Evolutionary conservation across 2,329 filamentous ascomycete species (phyloP), one percentile per base, ranked within the genome.

Genomic region (Madurella fahalii): DNA sequence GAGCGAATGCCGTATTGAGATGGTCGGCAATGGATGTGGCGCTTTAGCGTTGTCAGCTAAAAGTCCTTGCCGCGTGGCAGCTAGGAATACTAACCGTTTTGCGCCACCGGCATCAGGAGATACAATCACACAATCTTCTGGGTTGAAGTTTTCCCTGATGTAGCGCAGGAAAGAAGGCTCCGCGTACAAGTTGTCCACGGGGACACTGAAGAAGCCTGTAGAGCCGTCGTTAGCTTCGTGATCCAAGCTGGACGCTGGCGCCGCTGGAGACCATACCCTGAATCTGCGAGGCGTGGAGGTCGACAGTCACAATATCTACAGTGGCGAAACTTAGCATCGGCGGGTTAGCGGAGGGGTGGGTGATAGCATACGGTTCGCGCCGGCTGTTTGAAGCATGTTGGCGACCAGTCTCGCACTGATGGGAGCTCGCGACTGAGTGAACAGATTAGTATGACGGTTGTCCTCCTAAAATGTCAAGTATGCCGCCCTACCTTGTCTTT

Each of bases 321-420:
- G 11, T 2, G 31, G 12, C 7, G 25, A 18, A 13, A 20, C 13
- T 59, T 40, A 61, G 53, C 25, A 25, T 18, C 37, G 37, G 39
- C 18, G 43, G 53, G 42, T 25, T 17, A 37, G 13, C 13, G 9
- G 11, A 8, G 12, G 17, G 4, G 25, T 25, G 25, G 7, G 25
- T 25, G 13, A 9, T 12, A 51, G 20, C 57, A 49, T 84, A 69
- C 92, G 89, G 70, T 91, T 91, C 72, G 90, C 95, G 53, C 93
- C 93, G 42, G 92, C 92, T 2, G 91, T 95, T 71, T 95, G 90
- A 53, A 97, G 80, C 92, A 97, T 96, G 74, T 97, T 96, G 54
- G 93, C 93, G 75, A 96, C 95, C 52, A 97, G 80, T 72, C 94
- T 95, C 18, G 93, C 93, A 41, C 89, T 95, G 71, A 97, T 99